Evolutionary conservation across 176 grass and related monocot species (phyloP), one percentile per base, ranked within the genome.

Genomic region (Puccinellia tenuiflora): DNA sequence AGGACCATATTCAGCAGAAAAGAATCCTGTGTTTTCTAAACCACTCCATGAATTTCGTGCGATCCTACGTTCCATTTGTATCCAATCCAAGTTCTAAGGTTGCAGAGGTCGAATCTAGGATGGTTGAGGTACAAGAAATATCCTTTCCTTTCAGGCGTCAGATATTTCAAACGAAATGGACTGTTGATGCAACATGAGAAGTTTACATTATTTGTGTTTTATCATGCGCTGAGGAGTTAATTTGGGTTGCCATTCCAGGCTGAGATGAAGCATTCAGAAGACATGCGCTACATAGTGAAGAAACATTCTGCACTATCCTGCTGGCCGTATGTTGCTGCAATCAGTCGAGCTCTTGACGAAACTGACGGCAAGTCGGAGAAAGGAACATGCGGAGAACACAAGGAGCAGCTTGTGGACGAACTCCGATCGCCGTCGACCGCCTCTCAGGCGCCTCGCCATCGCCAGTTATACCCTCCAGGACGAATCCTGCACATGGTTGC

Each of bases 401-500:
- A 38, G 17, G 28, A 57, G 45, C 64, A 70, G 43, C 62, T 86
- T 54, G 26, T 77, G 46, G 77, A 84, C 66, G 17, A 20, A 52
- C n/a, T n/a, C n/a, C n/a, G 51, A n/a, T 50, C 60, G 11, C 35
- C 69, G 5, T 1, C 68, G 21, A 63, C 22, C 2, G 0, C 0
- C 28, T 71, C 42, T 68, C 77, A 46, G 18, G 68, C 68, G 40
- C 56, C 37, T 10, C 72, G 11, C 3, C 83, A 90, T 14, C 42
- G 37, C 3, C 91, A 94, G 67, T 81, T 97, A 45, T 97, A 88
- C 73, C 94, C 91, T 67, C 94, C 94, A 3, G 94, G 94, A 35
- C 90, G 80, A 88, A 93, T 92, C 78, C 76, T 97, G 83, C 94
- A 97, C 83, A 97, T 97, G 91, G 87, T 94, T 70, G 77, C 63